Conservation (phyloP, 2,329 filamentous ascomycete species). For the Drechslera avenae region DNA sequence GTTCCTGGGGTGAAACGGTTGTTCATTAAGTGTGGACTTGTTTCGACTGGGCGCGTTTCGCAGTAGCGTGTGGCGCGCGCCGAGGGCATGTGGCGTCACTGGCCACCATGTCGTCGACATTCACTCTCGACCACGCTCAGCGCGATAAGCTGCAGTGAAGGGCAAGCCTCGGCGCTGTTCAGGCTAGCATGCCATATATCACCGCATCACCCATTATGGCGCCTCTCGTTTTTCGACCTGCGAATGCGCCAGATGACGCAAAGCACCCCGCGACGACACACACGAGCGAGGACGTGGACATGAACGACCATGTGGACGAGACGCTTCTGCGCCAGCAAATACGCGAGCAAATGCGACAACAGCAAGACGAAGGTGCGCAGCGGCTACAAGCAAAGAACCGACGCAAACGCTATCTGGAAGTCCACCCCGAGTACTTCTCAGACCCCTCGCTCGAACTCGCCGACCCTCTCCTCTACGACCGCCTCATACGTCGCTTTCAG, state of each 20-base stretch:
- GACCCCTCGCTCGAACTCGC: slow-evolving; percentile 65
- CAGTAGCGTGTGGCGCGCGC: slow-evolving; percentile 23
- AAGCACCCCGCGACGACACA: slow-evolving; percentile 6
- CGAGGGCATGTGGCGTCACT: slow-evolving; percentile 33
- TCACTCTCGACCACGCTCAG: neutral
- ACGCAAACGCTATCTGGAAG: slow-evolving; percentile 74
- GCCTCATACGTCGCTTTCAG: slow-evolving; percentile 77
- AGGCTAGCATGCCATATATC: slow-evolving; percentile 35
- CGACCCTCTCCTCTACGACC: slow-evolving; percentile 81
- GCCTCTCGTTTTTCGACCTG: slow-evolving; percentile 30
- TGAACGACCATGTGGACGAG: slow-evolving; percentile 21
- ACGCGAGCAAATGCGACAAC: slow-evolving; percentile 15
- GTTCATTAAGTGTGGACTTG: slow-evolving; percentile 29
- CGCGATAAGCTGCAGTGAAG: neutral
- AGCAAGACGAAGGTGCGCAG: slow-evolving; percentile 26
- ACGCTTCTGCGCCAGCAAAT: slow-evolving; percentile 16
- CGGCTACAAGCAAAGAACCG: slow-evolving; percentile 71
- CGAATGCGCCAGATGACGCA: slow-evolving; percentile 17
- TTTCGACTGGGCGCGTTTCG: slow-evolving; percentile 27
- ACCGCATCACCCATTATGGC: slow-evolving; percentile 27
- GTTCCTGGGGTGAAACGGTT: slow-evolving; percentile 45
- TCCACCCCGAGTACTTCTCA: slow-evolving; percentile 73
- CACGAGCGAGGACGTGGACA: slow-evolving; percentile 17
- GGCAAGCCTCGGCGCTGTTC: neutral
- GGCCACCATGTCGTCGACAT: slow-evolving; percentile 10